Evolutionary conservation across 305 asterid species (phyloP), one percentile per base, ranked within the genome.

Genomic region (Salvia sclarea): DNA sequence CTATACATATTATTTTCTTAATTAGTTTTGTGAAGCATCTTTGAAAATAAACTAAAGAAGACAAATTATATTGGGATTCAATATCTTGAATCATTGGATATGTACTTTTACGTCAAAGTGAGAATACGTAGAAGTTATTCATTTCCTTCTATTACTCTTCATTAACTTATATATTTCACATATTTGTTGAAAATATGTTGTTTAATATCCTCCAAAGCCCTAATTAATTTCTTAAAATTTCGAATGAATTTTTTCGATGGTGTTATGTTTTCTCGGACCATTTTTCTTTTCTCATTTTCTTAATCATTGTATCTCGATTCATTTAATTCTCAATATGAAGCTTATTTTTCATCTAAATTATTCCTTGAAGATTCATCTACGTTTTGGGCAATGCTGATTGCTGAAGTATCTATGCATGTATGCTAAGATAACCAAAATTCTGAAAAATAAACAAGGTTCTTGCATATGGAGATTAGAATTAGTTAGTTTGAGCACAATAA

Each of bases 61-160:
- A 8, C 13, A 16, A n/a, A 7, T 22, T 22, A 30, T 28, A 16
- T 18, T 37, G 35, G 37, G 33, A 44, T 44, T 53, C 17, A 22
- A 12, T 53, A 24, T 54, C 38, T 25, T 54, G 12, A 54, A 54
- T 13, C 17, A 53, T 22, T 61, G 53, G 52, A 22, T 2, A 28
- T 4, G 47, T 43, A n/a, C 43, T 62, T 43, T 62, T 14, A 62
- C 68, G 55, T 44, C 41, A 24, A 41, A 62, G 21, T 24, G 38
- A 18, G 33, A 13, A 43, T 21, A 22, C 66, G 52, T 18, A 18
- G 50, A 65, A 37, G 61, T 52, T 66, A 49, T 67, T 38, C 14
- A 25, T 38, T 22, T 37, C 25, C 28, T 22, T 2, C 13, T 3
- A 11, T 33, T 45, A 28, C 69, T 47, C 22, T 64, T 17, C 48